Evolutionary conservation across 129 eudicot species (phyloP).

Genomic region (Tagetes patula): DNA sequence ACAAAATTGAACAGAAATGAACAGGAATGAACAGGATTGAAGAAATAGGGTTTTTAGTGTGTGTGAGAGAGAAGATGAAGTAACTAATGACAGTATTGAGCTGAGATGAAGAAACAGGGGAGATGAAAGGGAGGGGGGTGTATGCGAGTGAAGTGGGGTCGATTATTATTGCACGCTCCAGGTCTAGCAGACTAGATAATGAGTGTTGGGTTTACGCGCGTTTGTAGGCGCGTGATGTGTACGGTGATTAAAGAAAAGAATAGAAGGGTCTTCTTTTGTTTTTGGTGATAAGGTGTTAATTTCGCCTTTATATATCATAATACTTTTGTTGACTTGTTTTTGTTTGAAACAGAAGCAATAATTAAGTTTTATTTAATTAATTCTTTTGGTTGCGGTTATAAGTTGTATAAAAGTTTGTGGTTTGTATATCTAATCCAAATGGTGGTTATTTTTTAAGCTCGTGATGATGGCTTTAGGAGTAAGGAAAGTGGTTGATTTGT

Average conservation of each 20-base stretch:
- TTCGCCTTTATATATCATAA: conserved; percentile 12
- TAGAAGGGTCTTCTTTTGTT: conserved; percentile 33
- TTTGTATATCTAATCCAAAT: too few species aligned
- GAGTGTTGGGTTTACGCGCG: conserved; percentile 27
- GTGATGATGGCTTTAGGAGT: too few species aligned
- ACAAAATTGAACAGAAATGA: too few species aligned
- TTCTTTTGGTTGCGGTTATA: too few species aligned
- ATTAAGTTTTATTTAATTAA: not conserved
- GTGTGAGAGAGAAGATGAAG: conserved; percentile 31
- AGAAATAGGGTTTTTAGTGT: conserved; percentile 13
- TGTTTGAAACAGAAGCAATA: conserved; percentile 14
- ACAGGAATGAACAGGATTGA: too few species aligned
- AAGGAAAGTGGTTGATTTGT: too few species aligned
- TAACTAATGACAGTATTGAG: conserved; percentile 24
- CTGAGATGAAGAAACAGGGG: conserved; percentile 28
- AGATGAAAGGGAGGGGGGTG: conserved; percentile 25
- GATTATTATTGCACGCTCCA: conserved; percentile 37
- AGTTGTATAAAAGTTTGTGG: too few species aligned
- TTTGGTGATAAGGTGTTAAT: conserved; percentile 33
- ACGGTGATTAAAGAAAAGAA: conserved; percentile 17
- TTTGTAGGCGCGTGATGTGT: conserved; percentile 15
- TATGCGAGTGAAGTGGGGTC: conserved; percentile 38
- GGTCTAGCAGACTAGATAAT: conserved; percentile 19
- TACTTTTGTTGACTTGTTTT: conserved; percentile 26
- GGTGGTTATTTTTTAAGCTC: too few species aligned